A percentile compares a stretch with the other conserved stretches of the same genome.
These are phyloP conservation scores for Fistulinella cinereoalba DNA, from an alignment of 1,284 basidiomycete genomes.

Conservation along the genomic window DNA sequence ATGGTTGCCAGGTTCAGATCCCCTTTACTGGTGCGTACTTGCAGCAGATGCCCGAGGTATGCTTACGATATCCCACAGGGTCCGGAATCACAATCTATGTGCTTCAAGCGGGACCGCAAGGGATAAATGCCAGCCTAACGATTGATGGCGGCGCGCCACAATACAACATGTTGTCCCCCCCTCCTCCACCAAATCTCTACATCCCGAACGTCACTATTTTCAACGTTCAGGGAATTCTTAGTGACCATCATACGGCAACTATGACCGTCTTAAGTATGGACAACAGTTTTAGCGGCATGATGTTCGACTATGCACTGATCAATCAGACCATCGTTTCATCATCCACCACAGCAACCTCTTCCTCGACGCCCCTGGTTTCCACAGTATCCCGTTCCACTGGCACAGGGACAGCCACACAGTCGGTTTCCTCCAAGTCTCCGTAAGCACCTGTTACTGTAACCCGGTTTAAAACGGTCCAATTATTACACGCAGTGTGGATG, in stretches of 20 bases:
- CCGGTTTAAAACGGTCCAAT: too few species aligned
- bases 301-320: slow-evolving; percentile 27
- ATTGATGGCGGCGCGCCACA: slow-evolving; percentile 10
- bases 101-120: slow-evolving; percentile 16
- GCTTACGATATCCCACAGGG: slow-evolving; percentile 11
- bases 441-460: too few species aligned
- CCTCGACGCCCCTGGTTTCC: too few species aligned
- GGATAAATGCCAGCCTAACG: slow-evolving; percentile 13
- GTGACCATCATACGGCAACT: slow-evolving; percentile 11
- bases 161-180: slow-evolving; percentile 5
- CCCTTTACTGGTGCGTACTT: slow-evolving; percentile 14
- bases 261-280: slow-evolving; percentile 12
- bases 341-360: too few species aligned
- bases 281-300: slow-evolving; percentile 21
- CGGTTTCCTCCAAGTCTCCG: too few species aligned
- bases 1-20: slow-evolving; percentile 17
- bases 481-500: too few species aligned
- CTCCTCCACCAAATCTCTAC: slow-evolving; percentile 8
- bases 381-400: too few species aligned
- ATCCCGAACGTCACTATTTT: slow-evolving; percentile 15
- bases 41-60: background rate
- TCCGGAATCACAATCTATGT: slow-evolving; percentile 20
- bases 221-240: slow-evolving; percentile 10
- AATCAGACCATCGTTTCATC: slow-evolving; percentile 22
- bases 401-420: too few species aligned